Percentiles rank a stretch among this genome's conserved stretches.
Conservation (phyloP, 306 rosid genomes). For the barrel medic (Medicago truncatula) region DNA sequence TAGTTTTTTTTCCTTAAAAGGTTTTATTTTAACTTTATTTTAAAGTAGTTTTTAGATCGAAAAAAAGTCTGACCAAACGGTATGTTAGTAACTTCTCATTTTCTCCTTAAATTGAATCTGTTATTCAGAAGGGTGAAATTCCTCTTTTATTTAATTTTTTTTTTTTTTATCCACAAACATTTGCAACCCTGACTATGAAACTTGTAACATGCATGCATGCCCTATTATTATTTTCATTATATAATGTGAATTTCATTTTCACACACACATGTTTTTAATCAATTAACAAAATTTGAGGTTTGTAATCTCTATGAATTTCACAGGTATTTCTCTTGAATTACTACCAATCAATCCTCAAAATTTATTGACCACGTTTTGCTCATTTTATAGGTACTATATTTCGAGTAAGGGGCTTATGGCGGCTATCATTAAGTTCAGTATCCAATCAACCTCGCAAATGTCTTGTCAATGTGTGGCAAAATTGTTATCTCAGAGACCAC, state of each 20-base stretch:
- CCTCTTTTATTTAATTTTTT: too few species aligned
- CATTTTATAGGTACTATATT: slow-evolving; percentile 14
- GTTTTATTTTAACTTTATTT: too few species aligned
- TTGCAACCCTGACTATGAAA: slow-evolving; percentile 32
- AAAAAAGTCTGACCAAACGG: too few species aligned
- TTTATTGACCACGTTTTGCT: slow-evolving; percentile 25
- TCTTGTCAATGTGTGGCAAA: too few species aligned
- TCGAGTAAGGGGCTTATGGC: slow-evolving; percentile 36
- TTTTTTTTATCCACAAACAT: slow-evolving; percentile 11
- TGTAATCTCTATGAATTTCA: slow-evolving; percentile 31
- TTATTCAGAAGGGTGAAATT: slow-evolving; percentile 22
- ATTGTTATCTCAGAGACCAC: too few species aligned
- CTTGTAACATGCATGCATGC: neutral
- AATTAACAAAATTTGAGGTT: slow-evolving; percentile 7
- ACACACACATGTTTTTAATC: neutral
- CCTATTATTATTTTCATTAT: slow-evolving; percentile 2
- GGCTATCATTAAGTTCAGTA: too few species aligned
- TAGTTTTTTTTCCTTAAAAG: too few species aligned
- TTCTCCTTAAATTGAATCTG: slow-evolving; percentile 3
- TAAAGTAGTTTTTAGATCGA: too few species aligned
- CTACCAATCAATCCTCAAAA: neutral
- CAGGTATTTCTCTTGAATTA: slow-evolving; percentile 18
- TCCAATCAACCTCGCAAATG: too few species aligned
- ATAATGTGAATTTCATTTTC: slow-evolving; percentile 18
- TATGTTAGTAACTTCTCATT: neutral